A percentile compares a stretch with the other conserved stretches of the same genome.
Conservation (phyloP, 2,329 filamentous ascomycete genomes). For the Venturia asperata region DNA sequence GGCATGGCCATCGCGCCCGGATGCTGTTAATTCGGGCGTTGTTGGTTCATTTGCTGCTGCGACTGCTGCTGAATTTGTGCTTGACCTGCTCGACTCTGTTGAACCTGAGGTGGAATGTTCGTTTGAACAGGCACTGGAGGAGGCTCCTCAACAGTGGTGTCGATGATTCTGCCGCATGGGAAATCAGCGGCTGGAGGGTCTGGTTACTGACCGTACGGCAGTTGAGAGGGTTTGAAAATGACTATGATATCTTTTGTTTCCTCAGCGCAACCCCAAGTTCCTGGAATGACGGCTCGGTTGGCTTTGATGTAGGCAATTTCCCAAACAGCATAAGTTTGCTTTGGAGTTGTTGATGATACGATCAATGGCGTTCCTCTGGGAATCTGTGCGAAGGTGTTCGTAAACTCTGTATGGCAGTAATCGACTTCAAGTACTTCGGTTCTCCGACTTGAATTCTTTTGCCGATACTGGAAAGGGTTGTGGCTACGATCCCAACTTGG, state of each 20-base stretch:
- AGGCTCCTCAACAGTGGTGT: background rate
- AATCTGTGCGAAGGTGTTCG: slow-evolving; percentile 9
- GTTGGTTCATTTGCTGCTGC: background rate
- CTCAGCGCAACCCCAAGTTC: slow-evolving; percentile 3
- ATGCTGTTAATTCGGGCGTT: background rate
- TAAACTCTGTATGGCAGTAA: background rate
- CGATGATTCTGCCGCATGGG: slow-evolving; percentile 2
- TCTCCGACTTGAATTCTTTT: background rate
- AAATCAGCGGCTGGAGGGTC: background rate
- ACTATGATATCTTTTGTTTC: slow-evolving; percentile 8
- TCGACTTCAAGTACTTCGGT: background rate
- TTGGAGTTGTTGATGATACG: background rate
- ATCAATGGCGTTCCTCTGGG: slow-evolving; percentile 10
- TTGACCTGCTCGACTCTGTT: background rate
- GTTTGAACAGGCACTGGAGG: background rate
- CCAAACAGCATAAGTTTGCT: background rate
- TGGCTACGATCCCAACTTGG: slow-evolving; percentile 13
- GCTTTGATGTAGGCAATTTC: slow-evolving; percentile 12
- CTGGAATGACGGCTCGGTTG: background rate
- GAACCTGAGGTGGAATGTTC: background rate
- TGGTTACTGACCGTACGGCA: background rate
- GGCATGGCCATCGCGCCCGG: background rate
- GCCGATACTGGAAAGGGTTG: slow-evolving; percentile 5
- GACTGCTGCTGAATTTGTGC: background rate
- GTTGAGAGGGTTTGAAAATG: background rate